These are phyloP conservation scores for Ganoderma lucidum DNA, from an alignment of 1,284 basidiomycete species.

Conservation along the genomic window DNA sequence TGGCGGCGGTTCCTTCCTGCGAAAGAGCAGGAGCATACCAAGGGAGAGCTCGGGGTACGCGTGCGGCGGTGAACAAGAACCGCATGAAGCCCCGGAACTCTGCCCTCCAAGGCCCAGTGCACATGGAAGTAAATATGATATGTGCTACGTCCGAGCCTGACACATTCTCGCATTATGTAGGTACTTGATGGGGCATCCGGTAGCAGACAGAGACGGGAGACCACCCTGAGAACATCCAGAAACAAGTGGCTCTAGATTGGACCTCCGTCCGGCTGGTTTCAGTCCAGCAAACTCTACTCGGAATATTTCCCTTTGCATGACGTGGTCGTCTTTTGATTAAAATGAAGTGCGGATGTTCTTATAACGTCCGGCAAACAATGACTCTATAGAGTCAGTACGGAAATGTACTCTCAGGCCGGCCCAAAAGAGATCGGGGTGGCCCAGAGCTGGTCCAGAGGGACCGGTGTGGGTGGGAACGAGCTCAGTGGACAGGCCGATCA, in stretches of 20 bases:
- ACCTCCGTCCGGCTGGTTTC: conserved; percentile 9
- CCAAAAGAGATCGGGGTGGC: background rate
- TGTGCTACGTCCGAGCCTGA: conserved; percentile 15
- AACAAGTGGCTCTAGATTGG: conserved; percentile 27
- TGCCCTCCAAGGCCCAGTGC: conserved; percentile 1
- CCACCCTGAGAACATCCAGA: conserved; percentile 18
- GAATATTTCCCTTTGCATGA: background rate
- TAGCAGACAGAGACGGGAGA: conserved; percentile 1
- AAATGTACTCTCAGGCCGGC: background rate
- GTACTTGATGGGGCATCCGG: conserved; percentile 11
- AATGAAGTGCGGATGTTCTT: background rate
- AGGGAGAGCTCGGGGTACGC: background rate
- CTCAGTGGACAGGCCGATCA: conserved; percentile 18
- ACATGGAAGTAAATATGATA: conserved; percentile 18
- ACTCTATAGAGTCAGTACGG: background rate
- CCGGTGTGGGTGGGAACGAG: background rate
- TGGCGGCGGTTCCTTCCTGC: background rate
- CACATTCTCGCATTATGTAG: conserved; percentile 19
- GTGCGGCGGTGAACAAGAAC: conserved; percentile 21
- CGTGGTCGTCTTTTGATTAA: background rate
- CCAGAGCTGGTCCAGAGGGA: conserved; percentile 20
- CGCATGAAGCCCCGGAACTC: conserved; percentile 13
- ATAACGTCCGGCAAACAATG: background rate
- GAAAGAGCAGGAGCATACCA: background rate
- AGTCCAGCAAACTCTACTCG: conserved; percentile 12